Base-by-base conservation (phyloP, 306 rosid species). In the Medicago lupulina region DNA sequence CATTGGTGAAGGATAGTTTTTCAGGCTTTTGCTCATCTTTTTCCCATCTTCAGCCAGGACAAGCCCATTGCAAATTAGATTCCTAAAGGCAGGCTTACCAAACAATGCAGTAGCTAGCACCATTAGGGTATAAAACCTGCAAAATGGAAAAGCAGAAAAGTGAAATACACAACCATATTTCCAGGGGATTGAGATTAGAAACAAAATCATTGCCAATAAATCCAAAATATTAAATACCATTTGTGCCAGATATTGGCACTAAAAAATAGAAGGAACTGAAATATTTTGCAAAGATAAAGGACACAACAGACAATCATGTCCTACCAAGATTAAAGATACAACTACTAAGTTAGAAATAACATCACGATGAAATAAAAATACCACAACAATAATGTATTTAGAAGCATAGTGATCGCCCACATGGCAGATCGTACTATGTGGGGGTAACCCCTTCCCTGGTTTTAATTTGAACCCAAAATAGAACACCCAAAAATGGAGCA, bases 81-180 rank as follows among this genome's bases (percentile, higher is more conserved):
- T 95, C 85, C 86, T 84, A 87, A 95, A 95, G 58, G 97, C 97
- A 25, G 97, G 99, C 79, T 95, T 92, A 66, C 84, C 96, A 86
- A 92, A 92, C 83, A 92, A 87, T 51, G 97, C 97, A 66, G 97
- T 92, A 79, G 97, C 78, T 73, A 95, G 83, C 82, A 92, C 98
- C 98, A 92, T 92, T 46, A 95, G 96, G 44, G 98, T 92, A 86
- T 95, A 95, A 81, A 95, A 95, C 98, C 98, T 95, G 91, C 76
- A 87, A 40, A 81, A 16, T 60, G 16, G 54, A 65, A 83, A 73
- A 67, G 65, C 41, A 23, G 64, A 72, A 74, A 59, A 81, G 50
- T 60, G 64, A 67, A 59, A 72, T 19, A 25, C 34, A 78, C 23
- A 74, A 49, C 44, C 67, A 75, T 34, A 15, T 68, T 62, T 59